Conservation (phyloP, 129 eudicot species). For the Scalesia atractyloides region DNA sequence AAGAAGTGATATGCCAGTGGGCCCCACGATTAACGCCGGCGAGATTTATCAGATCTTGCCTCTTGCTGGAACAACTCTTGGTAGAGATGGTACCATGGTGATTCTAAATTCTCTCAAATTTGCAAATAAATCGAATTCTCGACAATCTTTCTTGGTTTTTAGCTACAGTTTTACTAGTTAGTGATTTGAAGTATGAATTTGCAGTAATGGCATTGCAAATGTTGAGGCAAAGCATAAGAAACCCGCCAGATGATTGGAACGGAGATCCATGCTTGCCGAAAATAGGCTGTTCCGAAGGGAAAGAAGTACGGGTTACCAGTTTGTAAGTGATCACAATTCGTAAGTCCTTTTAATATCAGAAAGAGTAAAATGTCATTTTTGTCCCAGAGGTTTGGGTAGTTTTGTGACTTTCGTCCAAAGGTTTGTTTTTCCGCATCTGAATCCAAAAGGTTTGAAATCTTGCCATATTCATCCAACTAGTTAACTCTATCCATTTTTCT, state of each 20-base stretch:
- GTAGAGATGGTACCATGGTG: constrained; percentile 75
- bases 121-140: not conserved
- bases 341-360: too few species aligned
- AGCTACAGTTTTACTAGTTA: not conserved
- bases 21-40: constrained; percentile 81
- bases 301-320: constrained; percentile 47
- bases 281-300: constrained; percentile 48
- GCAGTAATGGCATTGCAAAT: constrained; percentile 59
- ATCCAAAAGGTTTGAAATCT: too few species aligned
- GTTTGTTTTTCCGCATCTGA: too few species aligned
- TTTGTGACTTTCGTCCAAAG: too few species aligned
- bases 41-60: constrained; percentile 69
- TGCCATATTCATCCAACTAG: too few species aligned
- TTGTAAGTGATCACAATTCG: constrained; percentile 54
- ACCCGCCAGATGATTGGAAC: constrained; percentile 68
- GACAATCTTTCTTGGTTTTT: not conserved
- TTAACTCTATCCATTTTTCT: too few species aligned
- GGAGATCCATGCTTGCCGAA: constrained; percentile 96
- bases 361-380: too few species aligned
- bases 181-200: not conserved
- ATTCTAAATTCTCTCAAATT: constrained; percentile 23
- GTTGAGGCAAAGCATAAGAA: constrained; percentile 42
- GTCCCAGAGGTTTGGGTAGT: too few species aligned
- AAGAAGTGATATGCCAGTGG: constrained; percentile 49
- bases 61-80: constrained; percentile 50